Conservation (phyloP, 805 yeast species). For the Starmerella sirachaensis region DNA sequence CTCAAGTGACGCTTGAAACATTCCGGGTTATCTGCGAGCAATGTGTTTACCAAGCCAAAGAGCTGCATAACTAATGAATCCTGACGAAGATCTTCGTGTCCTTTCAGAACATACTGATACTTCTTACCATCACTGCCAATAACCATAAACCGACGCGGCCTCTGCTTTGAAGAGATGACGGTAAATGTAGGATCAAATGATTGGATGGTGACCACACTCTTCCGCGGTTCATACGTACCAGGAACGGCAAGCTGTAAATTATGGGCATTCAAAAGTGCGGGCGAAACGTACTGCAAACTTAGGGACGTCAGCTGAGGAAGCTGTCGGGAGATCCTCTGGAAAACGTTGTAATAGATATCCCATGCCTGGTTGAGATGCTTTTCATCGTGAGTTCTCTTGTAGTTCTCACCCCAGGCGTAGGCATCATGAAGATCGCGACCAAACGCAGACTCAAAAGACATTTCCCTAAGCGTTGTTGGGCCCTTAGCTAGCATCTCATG, state of each 20-base stretch:
- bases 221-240: slow-evolving; percentile 81
- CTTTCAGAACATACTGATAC: slow-evolving; percentile 72
- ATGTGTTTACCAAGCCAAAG: slow-evolving; percentile 86
- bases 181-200: slow-evolving; percentile 72
- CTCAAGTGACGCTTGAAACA: slow-evolving; percentile 92
- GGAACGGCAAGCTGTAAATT: slow-evolving; percentile 85
- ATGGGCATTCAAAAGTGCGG: slow-evolving; percentile 64
- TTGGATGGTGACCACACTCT: slow-evolving; percentile 58
- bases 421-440: slow-evolving; percentile 91
- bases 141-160: slow-evolving; percentile 75
- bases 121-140: slow-evolving; percentile 87
- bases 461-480: slow-evolving; percentile 85
- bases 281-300: slow-evolving; percentile 89
- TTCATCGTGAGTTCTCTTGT: slow-evolving; percentile 70
- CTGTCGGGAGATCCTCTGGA: slow-evolving; percentile 80
- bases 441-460: slow-evolving; percentile 82
- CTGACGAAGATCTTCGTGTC: slow-evolving; percentile 96
- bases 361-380: slow-evolving; percentile 92
- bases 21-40: slow-evolving; percentile 80
- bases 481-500: slow-evolving; percentile 72
- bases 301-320: slow-evolving; percentile 74
- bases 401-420: slow-evolving; percentile 81
- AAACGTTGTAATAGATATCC: slow-evolving; percentile 91
- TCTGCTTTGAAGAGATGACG: slow-evolving; percentile 87
- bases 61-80: slow-evolving; percentile 96